Evolutionary conservation across 768 basidiomycete genomes (phyloP).

Genomic region (Epithele typhae): DNA sequence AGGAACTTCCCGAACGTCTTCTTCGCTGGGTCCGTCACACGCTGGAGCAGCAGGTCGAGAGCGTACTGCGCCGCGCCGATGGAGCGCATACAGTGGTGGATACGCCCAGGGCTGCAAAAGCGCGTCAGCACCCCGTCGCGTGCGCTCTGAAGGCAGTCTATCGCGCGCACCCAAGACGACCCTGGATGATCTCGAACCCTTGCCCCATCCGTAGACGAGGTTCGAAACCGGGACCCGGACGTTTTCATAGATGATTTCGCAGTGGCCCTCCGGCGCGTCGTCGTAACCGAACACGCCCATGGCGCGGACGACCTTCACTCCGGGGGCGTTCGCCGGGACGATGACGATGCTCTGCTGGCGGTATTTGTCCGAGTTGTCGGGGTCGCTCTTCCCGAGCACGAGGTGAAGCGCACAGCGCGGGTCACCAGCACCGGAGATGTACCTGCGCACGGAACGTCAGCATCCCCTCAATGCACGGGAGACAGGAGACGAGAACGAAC

Average conservation of each 20-base stretch:
- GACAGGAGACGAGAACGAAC: slow-evolving; percentile 37
- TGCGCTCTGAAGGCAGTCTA: too few species aligned
- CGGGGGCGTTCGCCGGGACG: slow-evolving; percentile 83
- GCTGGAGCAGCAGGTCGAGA: slow-evolving; percentile 81
- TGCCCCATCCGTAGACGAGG: slow-evolving; percentile 88
- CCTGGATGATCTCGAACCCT: slow-evolving; percentile 99
- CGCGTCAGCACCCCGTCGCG: too few species aligned
- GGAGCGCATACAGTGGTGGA: slow-evolving; percentile 97
- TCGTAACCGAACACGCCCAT: slow-evolving; percentile 95
- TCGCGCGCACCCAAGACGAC: slow-evolving; percentile 74
- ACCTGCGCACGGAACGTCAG: too few species aligned
- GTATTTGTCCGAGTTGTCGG: slow-evolving; percentile 70
- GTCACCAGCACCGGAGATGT: slow-evolving; percentile 97
- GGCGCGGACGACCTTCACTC: slow-evolving; percentile 86
- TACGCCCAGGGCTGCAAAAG: slow-evolving; percentile 74
- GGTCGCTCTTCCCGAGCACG: slow-evolving; percentile 93
- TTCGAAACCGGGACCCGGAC: slow-evolving; percentile 85
- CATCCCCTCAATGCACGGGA: background rate
- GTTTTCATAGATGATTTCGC: slow-evolving; percentile 91
- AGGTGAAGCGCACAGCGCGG: slow-evolving; percentile 86
- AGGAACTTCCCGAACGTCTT: slow-evolving; percentile 95
- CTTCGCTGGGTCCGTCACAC: slow-evolving; percentile 87
- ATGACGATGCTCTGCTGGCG: slow-evolving; percentile 91
- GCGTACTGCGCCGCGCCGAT: slow-evolving; percentile 86
- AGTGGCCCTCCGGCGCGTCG: slow-evolving; percentile 96